Evolutionary conservation across 2,329 filamentous ascomycete species (phyloP), one percentile per base, ranked within the genome.

Genomic region (Stemphylium lycopersici): DNA sequence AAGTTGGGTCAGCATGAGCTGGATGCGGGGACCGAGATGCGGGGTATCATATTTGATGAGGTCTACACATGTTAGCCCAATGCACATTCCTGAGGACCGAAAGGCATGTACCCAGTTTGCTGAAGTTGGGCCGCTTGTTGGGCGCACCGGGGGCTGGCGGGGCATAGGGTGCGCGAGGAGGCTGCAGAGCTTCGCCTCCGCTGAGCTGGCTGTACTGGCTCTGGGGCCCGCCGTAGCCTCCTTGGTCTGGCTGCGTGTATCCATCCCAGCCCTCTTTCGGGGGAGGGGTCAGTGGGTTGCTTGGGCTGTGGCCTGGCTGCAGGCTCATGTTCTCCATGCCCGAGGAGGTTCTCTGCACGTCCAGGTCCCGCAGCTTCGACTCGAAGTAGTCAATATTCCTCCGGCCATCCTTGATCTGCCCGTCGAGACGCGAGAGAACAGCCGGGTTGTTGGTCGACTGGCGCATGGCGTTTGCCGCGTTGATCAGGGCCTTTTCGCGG

Each of bases 31-130:
- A 31, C 95, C 95, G 59, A 99, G 87, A 75, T 97, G 91, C 15
- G 90, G 90, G 29, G 93, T 97, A 74, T 99, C 95, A 78, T 96
- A 96, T 86, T 98, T 98, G 80, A 99, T 97, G 60, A 99, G 82
- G 78, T 99, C 95, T 97, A 65, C 18, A 41, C 43, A 12, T 29
- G 39, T 54, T 34, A 54, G 50, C 40, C 7, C 20, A 31, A 11
- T 20, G 18, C 11, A 16, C n/a, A 2, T 6, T 10, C 7, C 11
- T 24, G 3, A 29, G 13, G 22, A 6, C n/a, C 26, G 10, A n/a
- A 26, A 32, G 24, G 5, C 32, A 50, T 87, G 63, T 81, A 96
- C 93, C 93, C 67, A 99, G 87, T 79, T 97, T 98, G 75, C 92
- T 96, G 77, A 92, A 99, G 77, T 97, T 97, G 47, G 87, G 79